Conservation (phyloP, 352 stramenopile genomes). For the Aphanomyces cochlioides region DNA sequence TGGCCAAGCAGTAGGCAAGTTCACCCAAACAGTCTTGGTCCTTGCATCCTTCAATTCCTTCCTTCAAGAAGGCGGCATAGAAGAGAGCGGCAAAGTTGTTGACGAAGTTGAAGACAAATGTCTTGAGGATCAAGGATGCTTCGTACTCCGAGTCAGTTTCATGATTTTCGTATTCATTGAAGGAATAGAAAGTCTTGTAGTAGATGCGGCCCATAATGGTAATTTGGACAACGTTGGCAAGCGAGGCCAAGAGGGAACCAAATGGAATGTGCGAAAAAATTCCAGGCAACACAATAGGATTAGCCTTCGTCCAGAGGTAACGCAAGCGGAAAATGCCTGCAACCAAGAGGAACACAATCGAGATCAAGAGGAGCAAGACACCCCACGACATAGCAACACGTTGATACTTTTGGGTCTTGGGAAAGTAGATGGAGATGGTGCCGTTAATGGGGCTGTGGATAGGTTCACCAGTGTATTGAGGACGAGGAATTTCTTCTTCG, state of each 20-base stretch:
- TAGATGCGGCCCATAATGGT: slow-evolving; percentile 92
- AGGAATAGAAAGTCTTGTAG: slow-evolving; percentile 76
- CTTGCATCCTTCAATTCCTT: slow-evolving; percentile 69
- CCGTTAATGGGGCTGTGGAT: slow-evolving; percentile 76
- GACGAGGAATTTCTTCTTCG: slow-evolving; percentile 61
- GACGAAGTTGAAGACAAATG: slow-evolving; percentile 94
- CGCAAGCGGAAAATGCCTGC: slow-evolving; percentile 77
- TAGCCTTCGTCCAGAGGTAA: slow-evolving; percentile 61
- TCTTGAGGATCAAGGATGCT: slow-evolving; percentile 92
- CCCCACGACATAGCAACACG: slow-evolving; percentile 72
- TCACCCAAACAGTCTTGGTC: slow-evolving; percentile 79
- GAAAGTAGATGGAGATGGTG: slow-evolving; percentile 63
- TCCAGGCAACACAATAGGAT: slow-evolving; percentile 51
- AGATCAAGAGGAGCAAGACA: slow-evolving; percentile 72
- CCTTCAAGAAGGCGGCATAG: slow-evolving; percentile 93
- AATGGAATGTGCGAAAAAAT: slow-evolving; percentile 57
- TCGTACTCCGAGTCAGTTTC: slow-evolving; percentile 85
- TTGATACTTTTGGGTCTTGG: slow-evolving; percentile 62
- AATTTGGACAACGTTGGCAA: slow-evolving; percentile 78
- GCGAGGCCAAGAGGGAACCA: slow-evolving; percentile 63
- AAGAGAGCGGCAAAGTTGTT: slow-evolving; percentile 94
- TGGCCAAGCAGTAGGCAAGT: slow-evolving; percentile 87
- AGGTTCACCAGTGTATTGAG: slow-evolving; percentile 71
- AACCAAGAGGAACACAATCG: slow-evolving; percentile 76
- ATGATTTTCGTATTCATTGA: slow-evolving; percentile 94